Evolutionary conservation across 371 early-diverging fungal genomes (phyloP).

Genomic region (Coemansia sp.): DNA sequence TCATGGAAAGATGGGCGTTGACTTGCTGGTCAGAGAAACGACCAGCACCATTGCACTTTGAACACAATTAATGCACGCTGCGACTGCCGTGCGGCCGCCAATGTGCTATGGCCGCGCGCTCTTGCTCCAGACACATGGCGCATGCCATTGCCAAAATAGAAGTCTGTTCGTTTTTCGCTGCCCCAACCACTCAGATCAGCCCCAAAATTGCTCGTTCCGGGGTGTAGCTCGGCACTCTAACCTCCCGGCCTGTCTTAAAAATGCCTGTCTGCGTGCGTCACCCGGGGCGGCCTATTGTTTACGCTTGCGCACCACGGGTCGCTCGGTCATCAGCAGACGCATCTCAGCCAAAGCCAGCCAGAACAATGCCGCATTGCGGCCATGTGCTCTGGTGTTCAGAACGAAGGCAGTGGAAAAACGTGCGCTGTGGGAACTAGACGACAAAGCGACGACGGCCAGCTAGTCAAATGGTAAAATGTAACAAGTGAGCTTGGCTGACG

Average conservation of each 20-base stretch:
- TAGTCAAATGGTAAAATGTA: background rate
- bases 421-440: constrained; percentile 7
- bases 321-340: constrained; percentile 10
- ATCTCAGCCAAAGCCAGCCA: background rate
- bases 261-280: background rate
- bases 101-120: background rate
- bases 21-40: too few species aligned
- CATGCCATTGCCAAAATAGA: constrained; percentile 9
- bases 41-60: constrained; percentile 8
- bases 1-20: too few species aligned
- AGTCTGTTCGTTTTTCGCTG: background rate
- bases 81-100: background rate
- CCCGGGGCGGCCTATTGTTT: background rate
- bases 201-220: background rate
- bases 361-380: constrained; percentile 1
- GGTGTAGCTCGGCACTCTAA: background rate
- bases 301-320: constrained; percentile 5
- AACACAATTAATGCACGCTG: constrained; percentile 12
- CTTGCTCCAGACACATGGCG: constrained; percentile 5
- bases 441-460: background rate
- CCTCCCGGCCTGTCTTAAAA: background rate
- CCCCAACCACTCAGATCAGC: constrained; percentile 5
- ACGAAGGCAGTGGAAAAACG: background rate
- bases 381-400: background rate
- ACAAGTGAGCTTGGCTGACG: background rate